A percentile compares a stretch with the other conserved stretches of the same genome.
These are phyloP conservation scores for Solanum corneliomulleri DNA, from an alignment of 257 asterid species.

Conservation along the genomic window DNA sequence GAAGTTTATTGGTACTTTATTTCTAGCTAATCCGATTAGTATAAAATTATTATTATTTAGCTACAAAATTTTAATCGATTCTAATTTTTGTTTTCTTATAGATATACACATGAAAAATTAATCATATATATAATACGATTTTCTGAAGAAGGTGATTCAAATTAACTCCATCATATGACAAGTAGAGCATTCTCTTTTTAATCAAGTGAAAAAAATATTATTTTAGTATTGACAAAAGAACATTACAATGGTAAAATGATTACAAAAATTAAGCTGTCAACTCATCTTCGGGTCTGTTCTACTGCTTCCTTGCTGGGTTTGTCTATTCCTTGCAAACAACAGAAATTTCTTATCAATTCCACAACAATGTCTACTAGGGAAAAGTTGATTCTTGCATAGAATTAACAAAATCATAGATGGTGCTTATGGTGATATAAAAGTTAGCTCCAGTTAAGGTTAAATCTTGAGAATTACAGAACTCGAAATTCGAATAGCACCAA, in stretches of 20 bases:
- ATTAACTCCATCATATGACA: too few species aligned
- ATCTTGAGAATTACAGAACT: not conserved
- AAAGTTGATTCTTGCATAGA: not conserved
- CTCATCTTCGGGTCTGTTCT: conserved; percentile 5
- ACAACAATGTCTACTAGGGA: not conserved
- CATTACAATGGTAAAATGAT: too few species aligned
- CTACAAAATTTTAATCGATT: too few species aligned
- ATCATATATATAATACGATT: too few species aligned
- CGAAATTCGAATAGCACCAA: not conserved
- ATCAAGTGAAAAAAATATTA: too few species aligned
- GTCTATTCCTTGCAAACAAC: conserved; percentile 26
- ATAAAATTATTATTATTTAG: not conserved
- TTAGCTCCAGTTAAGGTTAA: not conserved
- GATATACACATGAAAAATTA: not conserved
- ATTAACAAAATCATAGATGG: not conserved
- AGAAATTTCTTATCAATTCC: not conserved
- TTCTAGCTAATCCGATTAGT: not conserved
- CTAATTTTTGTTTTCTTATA: not conserved
- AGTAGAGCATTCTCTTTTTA: too few species aligned
- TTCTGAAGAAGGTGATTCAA: too few species aligned
- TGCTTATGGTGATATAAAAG: not conserved
- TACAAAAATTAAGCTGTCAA: not conserved
- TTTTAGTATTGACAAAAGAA: too few species aligned
- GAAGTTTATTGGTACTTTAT: not conserved
- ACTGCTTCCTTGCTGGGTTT: conserved; percentile 6